Evolutionary conservation across 805 yeast species (phyloP), one percentile per base, ranked within the genome.

Genomic region (Lipomyces yamadae): DNA sequence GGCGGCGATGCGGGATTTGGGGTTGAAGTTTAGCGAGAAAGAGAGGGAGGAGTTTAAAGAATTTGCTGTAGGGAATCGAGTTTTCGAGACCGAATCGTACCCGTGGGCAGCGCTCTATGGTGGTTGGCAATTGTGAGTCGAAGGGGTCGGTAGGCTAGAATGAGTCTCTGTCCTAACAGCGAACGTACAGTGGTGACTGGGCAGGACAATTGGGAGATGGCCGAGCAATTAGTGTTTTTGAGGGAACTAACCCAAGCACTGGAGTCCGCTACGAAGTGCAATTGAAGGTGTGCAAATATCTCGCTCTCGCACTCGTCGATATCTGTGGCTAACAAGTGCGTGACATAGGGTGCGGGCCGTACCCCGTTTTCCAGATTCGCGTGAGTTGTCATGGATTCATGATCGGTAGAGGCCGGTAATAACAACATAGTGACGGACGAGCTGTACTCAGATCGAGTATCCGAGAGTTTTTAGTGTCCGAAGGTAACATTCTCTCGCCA

Each of bases 141-240:
- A 24, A 4, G 35, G 24, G 32, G 7, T 15, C 7, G 24, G 15
- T 8, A 42, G 48, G n/a, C 6, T 18, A 7, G 48, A 13, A 3
- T 7, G 2, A 3, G 48, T 15, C 7, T 15, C 3, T 5, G 4
- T n/a, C 5, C 48, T 42, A 4, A 42, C 18, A 7, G 48, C 18
- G 24, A 24, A n/a, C 13, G 34, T 32, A 52, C 45, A 61, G 68
- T 80, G 98, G 99, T 2, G 86, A 85, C 70, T 94, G 94, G 85
- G 98, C 98, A 0, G 98, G 98, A 1, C 99, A 95, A 77, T 80
- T 94, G 68, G 99, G 99, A 5, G 99, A 94, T 76, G 99, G 99
- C 0, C 81, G 99, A 67, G 97, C 92, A 1, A 84, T 88, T 5
- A 91, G 90, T 73, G 78, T 94, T 56, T 93, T 94, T 78, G 94